These are phyloP conservation scores for Cyclostephanos tholiformis DNA, from an alignment of 108 stramenopile species.

Conservation along the genomic window DNA sequence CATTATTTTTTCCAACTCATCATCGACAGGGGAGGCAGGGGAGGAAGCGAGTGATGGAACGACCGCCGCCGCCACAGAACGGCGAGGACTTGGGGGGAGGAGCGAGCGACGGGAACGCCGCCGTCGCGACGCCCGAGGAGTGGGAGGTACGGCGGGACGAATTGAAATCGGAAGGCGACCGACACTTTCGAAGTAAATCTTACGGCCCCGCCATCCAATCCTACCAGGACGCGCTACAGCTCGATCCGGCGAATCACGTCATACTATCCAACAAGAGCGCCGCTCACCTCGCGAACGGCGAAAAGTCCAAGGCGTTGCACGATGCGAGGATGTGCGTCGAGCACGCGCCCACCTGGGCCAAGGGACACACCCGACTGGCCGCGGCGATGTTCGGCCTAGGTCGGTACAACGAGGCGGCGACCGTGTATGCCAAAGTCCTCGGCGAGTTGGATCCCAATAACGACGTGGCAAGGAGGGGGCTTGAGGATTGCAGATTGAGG, in stretches of 20 bases:
- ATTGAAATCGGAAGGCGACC: slow-evolving; percentile 64
- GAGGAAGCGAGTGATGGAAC: too few relatives aligned
- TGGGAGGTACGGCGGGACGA: slow-evolving; percentile 83
- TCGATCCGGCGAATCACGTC: slow-evolving; percentile 69
- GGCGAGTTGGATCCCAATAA: slow-evolving; percentile 60
- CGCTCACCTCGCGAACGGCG: slow-evolving; percentile 73
- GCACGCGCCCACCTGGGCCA: slow-evolving; percentile 49
- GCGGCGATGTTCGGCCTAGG: slow-evolving; percentile 77
- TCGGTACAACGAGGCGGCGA: slow-evolving; percentile 62
- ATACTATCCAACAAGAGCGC: slow-evolving; percentile 80
- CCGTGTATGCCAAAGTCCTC: slow-evolving; percentile 59
- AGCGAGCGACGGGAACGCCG: slow-evolving; percentile 1
- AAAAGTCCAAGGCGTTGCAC: slow-evolving; percentile 75
- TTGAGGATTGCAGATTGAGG: slow-evolving; percentile 59
- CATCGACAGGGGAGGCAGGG: too few relatives aligned
- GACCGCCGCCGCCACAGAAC: too few relatives aligned
- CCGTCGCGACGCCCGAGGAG: slow-evolving; percentile 52
- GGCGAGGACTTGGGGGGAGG: too few relatives aligned
- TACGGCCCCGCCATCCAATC: slow-evolving; percentile 64
- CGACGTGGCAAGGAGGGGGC: slow-evolving; percentile 64
- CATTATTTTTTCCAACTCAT: too few relatives aligned
- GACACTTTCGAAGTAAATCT: slow-evolving; percentile 64
- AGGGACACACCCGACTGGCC: slow-evolving; percentile 77
- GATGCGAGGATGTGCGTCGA: slow-evolving; percentile 72
- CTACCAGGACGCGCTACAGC: slow-evolving; percentile 67